Evolutionary conservation across 2,329 filamentous ascomycete species (phyloP).

Genomic region (Penicillium vulpinum): DNA sequence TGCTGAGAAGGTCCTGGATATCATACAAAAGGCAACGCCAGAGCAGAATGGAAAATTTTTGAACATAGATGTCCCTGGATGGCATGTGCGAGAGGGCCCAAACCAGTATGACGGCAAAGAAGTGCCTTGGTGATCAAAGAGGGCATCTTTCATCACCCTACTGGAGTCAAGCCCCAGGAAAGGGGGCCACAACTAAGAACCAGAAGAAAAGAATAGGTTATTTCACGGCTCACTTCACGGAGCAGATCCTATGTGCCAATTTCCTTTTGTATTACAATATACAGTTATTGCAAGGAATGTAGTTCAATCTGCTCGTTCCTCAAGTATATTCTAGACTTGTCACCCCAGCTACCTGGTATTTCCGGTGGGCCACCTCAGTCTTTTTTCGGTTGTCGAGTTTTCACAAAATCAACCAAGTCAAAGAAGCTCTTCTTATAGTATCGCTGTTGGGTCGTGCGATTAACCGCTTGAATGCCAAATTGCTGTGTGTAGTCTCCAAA

Average conservation of each 20-base stretch:
- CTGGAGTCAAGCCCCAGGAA: too few relatives aligned
- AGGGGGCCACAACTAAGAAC: neutral
- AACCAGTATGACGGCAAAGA: constrained; percentile 42
- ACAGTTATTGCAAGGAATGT: neutral
- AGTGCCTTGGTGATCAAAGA: constrained; percentile 30
- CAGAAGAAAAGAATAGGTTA: neutral
- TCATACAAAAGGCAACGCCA: constrained; percentile 46
- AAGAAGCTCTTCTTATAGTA: constrained; percentile 61
- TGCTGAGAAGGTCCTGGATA: constrained; percentile 41
- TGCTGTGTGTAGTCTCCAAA: constrained; percentile 53
- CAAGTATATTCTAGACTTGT: neutral
- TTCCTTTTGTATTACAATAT: too few relatives aligned
- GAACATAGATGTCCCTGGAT: constrained; percentile 43
- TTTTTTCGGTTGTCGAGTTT: constrained; percentile 12
- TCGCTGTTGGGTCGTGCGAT: constrained; percentile 53
- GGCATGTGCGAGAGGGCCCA: constrained; percentile 38
- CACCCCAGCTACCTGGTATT: neutral
- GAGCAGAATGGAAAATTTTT: constrained; percentile 52
- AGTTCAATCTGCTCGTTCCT: neutral
- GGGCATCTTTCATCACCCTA: neutral
- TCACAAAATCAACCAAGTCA: constrained; percentile 56
- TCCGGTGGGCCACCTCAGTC: neutral
- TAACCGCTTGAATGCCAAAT: constrained; percentile 60
- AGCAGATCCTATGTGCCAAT: neutral
- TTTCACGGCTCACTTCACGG: neutral